These are phyloP conservation scores for Ephemerocybe angulata DNA, from an alignment of 768 basidiomycete species.

Conservation along the genomic window DNA sequence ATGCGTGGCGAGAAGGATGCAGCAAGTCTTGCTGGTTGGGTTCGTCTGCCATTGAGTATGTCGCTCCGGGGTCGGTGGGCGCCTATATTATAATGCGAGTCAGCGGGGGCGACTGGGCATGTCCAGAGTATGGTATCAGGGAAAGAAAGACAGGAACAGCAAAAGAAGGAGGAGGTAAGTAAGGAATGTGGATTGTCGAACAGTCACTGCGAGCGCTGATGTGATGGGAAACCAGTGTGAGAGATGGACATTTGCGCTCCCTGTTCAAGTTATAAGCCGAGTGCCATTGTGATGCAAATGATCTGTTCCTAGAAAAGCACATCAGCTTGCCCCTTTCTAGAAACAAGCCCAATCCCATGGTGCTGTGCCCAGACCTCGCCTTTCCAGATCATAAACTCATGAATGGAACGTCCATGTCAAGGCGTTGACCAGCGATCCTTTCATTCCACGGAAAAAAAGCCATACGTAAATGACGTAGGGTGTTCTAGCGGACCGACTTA, in stretches of 20 bases:
- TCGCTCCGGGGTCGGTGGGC: too few species aligned
- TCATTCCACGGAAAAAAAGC: not conserved
- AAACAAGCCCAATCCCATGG: too few species aligned
- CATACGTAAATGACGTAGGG: not conserved
- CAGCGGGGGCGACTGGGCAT: not conserved
- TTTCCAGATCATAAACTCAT: too few species aligned
- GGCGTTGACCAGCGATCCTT: not conserved
- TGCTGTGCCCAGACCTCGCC: too few species aligned
- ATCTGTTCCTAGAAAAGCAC: slow-evolving; percentile 1
- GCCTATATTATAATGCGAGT: not conserved
- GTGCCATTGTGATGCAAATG: slow-evolving; percentile 1
- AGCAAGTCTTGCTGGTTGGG: not conserved
- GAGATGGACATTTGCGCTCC: not conserved
- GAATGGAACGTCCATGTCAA: not conserved
- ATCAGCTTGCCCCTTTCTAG: too few species aligned
- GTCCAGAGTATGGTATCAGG: not conserved
- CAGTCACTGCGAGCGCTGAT: not conserved
- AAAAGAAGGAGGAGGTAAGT: not conserved
- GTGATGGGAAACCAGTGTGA: not conserved
- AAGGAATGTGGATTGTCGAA: not conserved
- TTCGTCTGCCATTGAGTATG: not conserved
- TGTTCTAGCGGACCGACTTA: not conserved
- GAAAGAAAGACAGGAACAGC: not conserved
- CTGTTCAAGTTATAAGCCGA: not conserved
- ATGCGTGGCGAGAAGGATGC: slow-evolving; percentile 27